Base-by-base conservation (phyloP, 805 yeast species). In the Candida krabiensis region DNA sequence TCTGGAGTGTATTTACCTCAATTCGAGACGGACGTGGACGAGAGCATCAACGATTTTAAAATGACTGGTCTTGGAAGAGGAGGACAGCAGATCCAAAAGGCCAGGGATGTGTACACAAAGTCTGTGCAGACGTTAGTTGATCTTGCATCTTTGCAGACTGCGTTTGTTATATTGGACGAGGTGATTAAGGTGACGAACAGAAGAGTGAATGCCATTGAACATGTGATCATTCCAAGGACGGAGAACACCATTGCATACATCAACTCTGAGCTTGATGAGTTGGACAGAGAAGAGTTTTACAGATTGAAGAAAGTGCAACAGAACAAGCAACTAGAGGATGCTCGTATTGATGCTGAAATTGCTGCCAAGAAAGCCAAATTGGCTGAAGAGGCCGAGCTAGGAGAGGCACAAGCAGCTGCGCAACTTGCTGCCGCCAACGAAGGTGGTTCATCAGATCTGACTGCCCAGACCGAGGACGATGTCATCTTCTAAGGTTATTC, bases 161-260 rank as follows among this genome's bases (percentile, higher is more conserved):
- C 98, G 2, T 91, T 91, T 61, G 88, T 93, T 39, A 91, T 91
- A 50, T 76, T 91, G 56, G 99, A 93, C 67, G 99, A 91, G 64
- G 99, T 91, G 42, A 93, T 91, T 64, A 93, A 93, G 65, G 96
- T 93, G 44, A 91, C 99, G 38, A 91, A 91, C 67, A 80, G 99
- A 71, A 86, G 99, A 75, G 99, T 91, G 57, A 91, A 91, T 63
- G 98, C 99, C 46, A 91, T 91, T 65, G 99, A 91, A 70, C 98
- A 91, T 59, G 98, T 91, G 31, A 90, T 91, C 55, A 91, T 91
- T 44, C 99, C 99, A 52, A 79, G 98, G 67, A 93, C 98, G 2
- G 97, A 93, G 64, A 91, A 91, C 67, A 91, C 99, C 19, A 91
- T 91, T 56, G 64, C 74, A 36, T 79, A 91, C 67, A 91, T 91